phyloP scores from a whole-genome alignment of 2,329 filamentous ascomycete genomes.

The Colletotrichum falcatum region DNA sequence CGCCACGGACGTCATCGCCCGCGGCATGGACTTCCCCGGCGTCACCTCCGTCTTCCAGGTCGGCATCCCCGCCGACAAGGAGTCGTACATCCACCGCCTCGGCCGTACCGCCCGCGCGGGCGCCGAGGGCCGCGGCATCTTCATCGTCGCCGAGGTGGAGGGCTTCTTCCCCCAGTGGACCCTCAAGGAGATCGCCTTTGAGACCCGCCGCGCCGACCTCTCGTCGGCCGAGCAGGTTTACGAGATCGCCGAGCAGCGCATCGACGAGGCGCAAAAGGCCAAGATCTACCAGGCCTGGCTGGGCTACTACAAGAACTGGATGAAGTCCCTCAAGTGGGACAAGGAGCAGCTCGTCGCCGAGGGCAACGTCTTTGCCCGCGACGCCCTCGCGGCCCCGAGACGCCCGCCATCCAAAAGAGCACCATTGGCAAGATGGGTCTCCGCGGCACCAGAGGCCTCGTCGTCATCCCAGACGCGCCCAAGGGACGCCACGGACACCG shows the following conservation, averaged over 20 bases:
- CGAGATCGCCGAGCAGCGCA: slow-evolving; percentile 51
- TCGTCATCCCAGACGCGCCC: slow-evolving; percentile 58
- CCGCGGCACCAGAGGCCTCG: slow-evolving; percentile 62
- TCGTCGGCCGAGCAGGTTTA: slow-evolving; percentile 54
- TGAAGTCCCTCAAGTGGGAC: slow-evolving; percentile 58
- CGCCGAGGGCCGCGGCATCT: slow-evolving; percentile 71
- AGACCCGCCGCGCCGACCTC: slow-evolving; percentile 59
- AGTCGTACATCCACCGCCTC: slow-evolving; percentile 76
- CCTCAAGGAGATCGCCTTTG: slow-evolving; percentile 66
- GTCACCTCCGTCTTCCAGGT: slow-evolving; percentile 76
- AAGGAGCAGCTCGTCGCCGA: slow-evolving; percentile 60
- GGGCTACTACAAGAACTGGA: slow-evolving; percentile 65
- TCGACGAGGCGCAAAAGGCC: slow-evolving; percentile 59
- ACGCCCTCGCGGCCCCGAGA: slow-evolving; percentile 60
- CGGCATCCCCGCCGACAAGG: slow-evolving; percentile 68
- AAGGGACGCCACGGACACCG: slow-evolving; percentile 43
- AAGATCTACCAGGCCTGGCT: slow-evolving; percentile 69
- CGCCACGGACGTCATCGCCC: slow-evolving; percentile 77
- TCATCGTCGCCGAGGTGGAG: slow-evolving; percentile 67
- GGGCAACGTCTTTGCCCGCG: slow-evolving; percentile 62
- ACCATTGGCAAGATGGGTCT: slow-evolving; percentile 69
- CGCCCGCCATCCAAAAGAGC: slow-evolving; percentile 60
- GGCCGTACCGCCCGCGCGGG: slow-evolving; percentile 76
- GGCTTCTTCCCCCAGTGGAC: slow-evolving; percentile 61
- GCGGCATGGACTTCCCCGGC: slow-evolving; percentile 80